A percentile compares a stretch with the other conserved stretches of the same genome.
Conservation (phyloP, 1,284 basidiomycete species). For the Meripilus lineatus region DNA sequence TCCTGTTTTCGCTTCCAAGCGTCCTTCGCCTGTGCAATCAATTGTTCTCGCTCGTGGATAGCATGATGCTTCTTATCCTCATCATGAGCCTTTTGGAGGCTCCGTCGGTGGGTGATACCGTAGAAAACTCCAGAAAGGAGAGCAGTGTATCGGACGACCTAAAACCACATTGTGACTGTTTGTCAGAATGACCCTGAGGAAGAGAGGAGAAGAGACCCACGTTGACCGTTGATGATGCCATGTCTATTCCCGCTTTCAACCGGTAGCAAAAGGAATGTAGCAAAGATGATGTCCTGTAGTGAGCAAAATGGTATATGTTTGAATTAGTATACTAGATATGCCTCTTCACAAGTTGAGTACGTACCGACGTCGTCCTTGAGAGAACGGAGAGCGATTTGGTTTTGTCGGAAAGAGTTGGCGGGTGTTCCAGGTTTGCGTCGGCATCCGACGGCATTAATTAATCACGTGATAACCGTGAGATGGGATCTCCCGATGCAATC, state of each 20-base stretch:
- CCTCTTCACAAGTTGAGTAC: too few relatives aligned
- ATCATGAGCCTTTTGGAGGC: conserved; percentile 83
- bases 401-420: not conserved
- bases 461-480: too few relatives aligned
- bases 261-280: too few relatives aligned
- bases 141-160: conserved; percentile 97
- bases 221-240: conserved; percentile 31
- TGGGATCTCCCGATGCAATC: too few relatives aligned
- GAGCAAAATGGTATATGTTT: too few relatives aligned
- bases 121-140: conserved; percentile 87
- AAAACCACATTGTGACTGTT: not conserved
- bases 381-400: too few relatives aligned
- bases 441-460: too few relatives aligned
- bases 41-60: conserved; percentile 66
- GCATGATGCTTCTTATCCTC: conserved; percentile 65
- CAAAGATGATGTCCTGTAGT: too few relatives aligned
- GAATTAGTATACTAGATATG: too few relatives aligned
- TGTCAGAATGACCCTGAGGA: not conserved
- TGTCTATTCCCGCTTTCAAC: too few relatives aligned
- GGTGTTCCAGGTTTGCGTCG: not conserved
- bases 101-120: conserved; percentile 88
- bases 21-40: conserved; percentile 86
- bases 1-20: conserved; percentile 83
- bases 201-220: conserved; percentile 14
- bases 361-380: too few relatives aligned